Percentiles rank a stretch among this genome's conserved stretches.
phyloP scores from a whole-genome alignment of 768 basidiomycete genomes.

The Russula sp. region DNA sequence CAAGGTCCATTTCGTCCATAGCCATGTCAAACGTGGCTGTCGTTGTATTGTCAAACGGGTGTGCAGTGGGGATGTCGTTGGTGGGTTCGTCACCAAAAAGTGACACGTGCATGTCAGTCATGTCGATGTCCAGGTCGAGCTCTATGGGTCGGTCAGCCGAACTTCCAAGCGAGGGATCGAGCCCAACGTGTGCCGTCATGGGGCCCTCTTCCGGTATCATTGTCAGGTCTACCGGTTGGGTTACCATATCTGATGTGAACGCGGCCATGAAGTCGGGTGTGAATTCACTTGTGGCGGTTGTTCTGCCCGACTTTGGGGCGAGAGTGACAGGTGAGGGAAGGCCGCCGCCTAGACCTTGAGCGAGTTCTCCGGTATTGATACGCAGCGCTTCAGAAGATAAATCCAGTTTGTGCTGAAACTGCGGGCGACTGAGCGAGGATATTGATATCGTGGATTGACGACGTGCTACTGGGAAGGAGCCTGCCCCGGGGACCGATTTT shows the following conservation, averaged over 20 bases:
- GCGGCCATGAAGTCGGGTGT: conserved; percentile 62
- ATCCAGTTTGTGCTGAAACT: conserved; percentile 71
- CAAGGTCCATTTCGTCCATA: conserved; percentile 16
- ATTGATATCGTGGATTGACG: conserved; percentile 74
- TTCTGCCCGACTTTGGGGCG: conserved; percentile 67
- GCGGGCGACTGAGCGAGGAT: conserved; percentile 68
- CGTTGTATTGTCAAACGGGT: conserved; percentile 23
- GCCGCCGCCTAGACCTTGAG: conserved; percentile 48
- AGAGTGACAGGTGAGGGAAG: conserved; percentile 74
- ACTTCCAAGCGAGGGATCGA: conserved; percentile 41
- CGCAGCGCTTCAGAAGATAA: conserved; percentile 63
- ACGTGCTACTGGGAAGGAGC: conserved; percentile 33
- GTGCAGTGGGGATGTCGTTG: conserved; percentile 19
- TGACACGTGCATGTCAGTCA: conserved; percentile 34
- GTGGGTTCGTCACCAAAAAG: conserved; percentile 46
- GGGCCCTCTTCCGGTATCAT: conserved; percentile 24
- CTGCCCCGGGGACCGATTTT: conserved; percentile 31
- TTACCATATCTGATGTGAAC: conserved; percentile 27
- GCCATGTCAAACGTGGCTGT: conserved; percentile 38
- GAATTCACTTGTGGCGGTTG: conserved; percentile 36
- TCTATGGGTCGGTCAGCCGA: conserved; percentile 80
- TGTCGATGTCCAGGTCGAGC: conserved; percentile 58
- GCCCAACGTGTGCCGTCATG: conserved; percentile 27
- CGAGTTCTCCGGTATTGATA: conserved; percentile 55
- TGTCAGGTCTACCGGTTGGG: conserved; percentile 42